Evolutionary conservation across 305 asterid species (phyloP).

Genomic region (Rubia tinctorum): DNA sequence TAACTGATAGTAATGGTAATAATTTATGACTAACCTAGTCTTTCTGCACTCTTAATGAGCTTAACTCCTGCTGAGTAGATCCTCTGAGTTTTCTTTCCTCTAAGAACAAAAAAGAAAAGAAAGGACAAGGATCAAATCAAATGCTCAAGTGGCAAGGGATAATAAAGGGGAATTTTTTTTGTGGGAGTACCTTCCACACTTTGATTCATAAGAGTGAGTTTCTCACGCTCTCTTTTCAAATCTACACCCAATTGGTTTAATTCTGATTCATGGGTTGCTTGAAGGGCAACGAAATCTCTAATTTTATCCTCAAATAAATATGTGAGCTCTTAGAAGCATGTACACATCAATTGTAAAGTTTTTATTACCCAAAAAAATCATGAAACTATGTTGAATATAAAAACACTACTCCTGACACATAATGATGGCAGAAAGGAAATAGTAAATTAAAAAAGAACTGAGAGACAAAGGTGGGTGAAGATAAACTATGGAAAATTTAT

Average conservation of each 20-base stretch:
- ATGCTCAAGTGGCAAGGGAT: slow-evolving; percentile 3
- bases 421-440: neutral
- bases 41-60: slow-evolving; percentile 57
- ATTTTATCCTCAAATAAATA: slow-evolving; percentile 64
- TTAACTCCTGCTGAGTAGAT: slow-evolving; percentile 69
- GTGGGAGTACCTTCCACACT: slow-evolving; percentile 62
- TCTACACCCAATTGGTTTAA: slow-evolving; percentile 53
- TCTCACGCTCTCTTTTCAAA: slow-evolving; percentile 67
- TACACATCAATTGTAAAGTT: slow-evolving; percentile 42
- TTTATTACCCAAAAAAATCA: slow-evolving; percentile 20
- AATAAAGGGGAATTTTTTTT: neutral
- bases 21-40: slow-evolving; percentile 56
- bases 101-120: slow-evolving; percentile 39
- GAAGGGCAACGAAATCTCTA: slow-evolving; percentile 52
- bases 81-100: slow-evolving; percentile 84
- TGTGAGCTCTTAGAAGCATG: slow-evolving; percentile 75
- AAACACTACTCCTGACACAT: neutral
- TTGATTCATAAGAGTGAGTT: slow-evolving; percentile 30
- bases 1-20: slow-evolving; percentile 11
- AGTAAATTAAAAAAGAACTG: neutral
- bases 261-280: slow-evolving; percentile 65
- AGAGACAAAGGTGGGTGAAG: neutral
- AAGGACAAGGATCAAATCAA: slow-evolving; percentile 35
- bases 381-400: neutral
- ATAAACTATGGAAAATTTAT: too few relatives aligned